phyloP scores from a whole-genome alignment of 257 asterid genomes.

The Coffea eugenioides region DNA sequence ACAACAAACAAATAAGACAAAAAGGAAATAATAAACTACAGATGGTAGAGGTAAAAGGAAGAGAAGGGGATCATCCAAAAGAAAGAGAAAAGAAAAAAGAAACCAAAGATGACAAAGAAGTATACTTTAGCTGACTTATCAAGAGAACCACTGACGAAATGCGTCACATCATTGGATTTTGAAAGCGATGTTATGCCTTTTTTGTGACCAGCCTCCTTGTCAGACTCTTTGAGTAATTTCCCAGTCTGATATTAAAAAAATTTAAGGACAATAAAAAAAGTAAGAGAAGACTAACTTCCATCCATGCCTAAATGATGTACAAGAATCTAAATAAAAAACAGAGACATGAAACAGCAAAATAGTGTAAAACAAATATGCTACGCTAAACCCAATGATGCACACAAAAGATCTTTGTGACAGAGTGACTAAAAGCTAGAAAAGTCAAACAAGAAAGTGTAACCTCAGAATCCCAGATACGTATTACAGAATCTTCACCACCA shows the following conservation, averaged over 20 bases:
- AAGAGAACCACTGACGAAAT: slow-evolving; percentile 79
- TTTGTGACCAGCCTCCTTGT: slow-evolving; percentile 72
- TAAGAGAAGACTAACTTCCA: background rate
- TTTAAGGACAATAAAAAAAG: background rate
- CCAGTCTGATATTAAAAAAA: slow-evolving; percentile 53
- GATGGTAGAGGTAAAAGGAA: background rate
- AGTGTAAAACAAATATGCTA: background rate
- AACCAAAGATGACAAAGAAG: background rate
- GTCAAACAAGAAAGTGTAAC: slow-evolving; percentile 25
- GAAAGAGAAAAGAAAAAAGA: background rate
- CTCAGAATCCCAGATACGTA: slow-evolving; percentile 91
- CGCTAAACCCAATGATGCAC: background rate
- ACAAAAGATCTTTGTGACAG: background rate
- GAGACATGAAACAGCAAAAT: background rate
- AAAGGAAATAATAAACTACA: background rate
- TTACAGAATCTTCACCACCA: slow-evolving; percentile 78
- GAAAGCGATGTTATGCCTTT: slow-evolving; percentile 77
- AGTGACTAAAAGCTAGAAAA: background rate
- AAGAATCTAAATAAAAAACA: background rate
- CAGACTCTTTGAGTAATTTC: slow-evolving; percentile 62
- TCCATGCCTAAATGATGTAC: background rate
- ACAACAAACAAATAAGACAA: slow-evolving; percentile 16
- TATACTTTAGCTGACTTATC: slow-evolving; percentile 92
- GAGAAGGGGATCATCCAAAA: background rate
- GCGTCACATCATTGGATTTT: slow-evolving; percentile 73